Evolutionary conservation across 2,329 filamentous ascomycete species (phyloP).

Genomic region (Rhinocladiella similis): DNA sequence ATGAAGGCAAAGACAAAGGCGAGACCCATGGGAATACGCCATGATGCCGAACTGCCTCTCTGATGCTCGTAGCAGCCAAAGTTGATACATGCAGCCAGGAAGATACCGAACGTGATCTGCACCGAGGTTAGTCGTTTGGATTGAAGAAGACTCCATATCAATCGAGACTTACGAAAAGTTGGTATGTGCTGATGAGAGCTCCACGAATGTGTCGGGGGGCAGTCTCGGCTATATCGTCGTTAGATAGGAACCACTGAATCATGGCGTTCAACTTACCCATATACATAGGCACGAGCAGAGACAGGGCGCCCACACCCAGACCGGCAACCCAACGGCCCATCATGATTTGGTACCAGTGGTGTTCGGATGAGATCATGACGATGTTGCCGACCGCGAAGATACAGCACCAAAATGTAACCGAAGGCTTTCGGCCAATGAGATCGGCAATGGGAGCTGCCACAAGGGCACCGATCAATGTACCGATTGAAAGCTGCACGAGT

Average conservation of each 20-base stretch:
- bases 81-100: conserved; percentile 61
- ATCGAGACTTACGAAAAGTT: conserved; percentile 45
- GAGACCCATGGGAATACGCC: conserved; percentile 55
- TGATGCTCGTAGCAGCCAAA: conserved; percentile 40
- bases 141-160: no score
- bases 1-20: conserved; percentile 57
- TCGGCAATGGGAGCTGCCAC: conserved; percentile 53
- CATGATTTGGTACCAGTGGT: conserved; percentile 66
- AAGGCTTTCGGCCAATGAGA: conserved; percentile 44
- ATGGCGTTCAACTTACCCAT: conserved; percentile 12
- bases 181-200: conserved; percentile 46
- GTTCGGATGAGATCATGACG: conserved; percentile 52
- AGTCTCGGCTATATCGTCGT: conserved; percentile 38
- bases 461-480: conserved; percentile 71
- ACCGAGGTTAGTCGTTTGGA: conserved; percentile 34
- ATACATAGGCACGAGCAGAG: conserved; percentile 47
- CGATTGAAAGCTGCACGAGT: conserved; percentile 59
- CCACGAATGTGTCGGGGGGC: conserved; percentile 48
- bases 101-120: conserved; percentile 57
- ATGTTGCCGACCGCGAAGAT: conserved; percentile 44
- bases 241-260: no score
- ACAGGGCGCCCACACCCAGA: conserved; percentile 45
- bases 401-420: conserved; percentile 41
- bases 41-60: conserved; percentile 35
- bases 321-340: conserved; percentile 46